These are phyloP conservation scores for Olyra latifolia DNA, from an alignment of 176 grass and related monocot species.

Conservation along the genomic window DNA sequence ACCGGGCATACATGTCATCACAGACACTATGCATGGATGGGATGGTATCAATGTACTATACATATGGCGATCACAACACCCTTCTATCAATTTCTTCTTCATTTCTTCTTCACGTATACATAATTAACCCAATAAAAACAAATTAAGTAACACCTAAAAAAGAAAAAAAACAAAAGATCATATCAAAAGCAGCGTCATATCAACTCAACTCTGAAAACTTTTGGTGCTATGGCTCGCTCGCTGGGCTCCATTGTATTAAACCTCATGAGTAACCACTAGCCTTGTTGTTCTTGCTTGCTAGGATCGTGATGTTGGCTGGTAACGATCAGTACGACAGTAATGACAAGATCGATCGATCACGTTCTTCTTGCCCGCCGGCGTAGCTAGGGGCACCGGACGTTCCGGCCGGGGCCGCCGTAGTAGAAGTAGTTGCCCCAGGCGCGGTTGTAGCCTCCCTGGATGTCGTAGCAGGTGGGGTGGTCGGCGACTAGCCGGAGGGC, in stretches of 20 bases:
- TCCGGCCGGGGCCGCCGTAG: constrained; percentile 75
- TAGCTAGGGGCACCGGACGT: constrained; percentile 51
- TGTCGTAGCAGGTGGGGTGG: constrained; percentile 68
- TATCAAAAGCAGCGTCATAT: neutral
- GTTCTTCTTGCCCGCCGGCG: neutral
- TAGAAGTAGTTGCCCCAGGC: constrained; percentile 83
- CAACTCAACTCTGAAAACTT: neutral
- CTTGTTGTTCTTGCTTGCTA: neutral
- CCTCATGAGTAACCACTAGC: neutral
- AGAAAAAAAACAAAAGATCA: neutral
- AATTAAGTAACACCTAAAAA: neutral
- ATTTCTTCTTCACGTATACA: constrained; percentile 30
- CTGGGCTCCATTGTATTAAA: neutral
- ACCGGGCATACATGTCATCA: neutral
- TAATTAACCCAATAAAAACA: neutral
- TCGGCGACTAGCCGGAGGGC: constrained; percentile 62
- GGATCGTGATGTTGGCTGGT: neutral
- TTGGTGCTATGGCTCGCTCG: neutral
- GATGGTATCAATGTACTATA: neutral
- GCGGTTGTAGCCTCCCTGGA: constrained; percentile 46
- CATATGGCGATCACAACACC: neutral
- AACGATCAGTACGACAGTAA: neutral
- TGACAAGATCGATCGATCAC: neutral
- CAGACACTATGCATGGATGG: neutral
- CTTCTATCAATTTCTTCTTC: neutral